These are phyloP conservation scores for Hippophae rhamnoides DNA, from an alignment of 306 rosid species.

Conservation along the genomic window DNA sequence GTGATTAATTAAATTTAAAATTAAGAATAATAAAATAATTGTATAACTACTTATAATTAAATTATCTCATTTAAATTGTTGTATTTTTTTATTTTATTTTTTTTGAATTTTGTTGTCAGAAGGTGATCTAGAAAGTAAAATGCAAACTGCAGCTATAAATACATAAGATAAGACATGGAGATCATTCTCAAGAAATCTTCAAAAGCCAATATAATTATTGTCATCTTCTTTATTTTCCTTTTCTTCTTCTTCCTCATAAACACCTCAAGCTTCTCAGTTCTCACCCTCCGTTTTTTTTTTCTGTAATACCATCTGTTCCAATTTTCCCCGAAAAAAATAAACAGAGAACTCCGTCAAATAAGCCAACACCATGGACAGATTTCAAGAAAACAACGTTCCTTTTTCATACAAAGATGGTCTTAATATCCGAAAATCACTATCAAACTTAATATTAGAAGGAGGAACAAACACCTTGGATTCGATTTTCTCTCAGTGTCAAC, in stretches of 20 bases:
- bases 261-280: not conserved
- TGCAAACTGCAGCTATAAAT: slow-evolving; percentile 48
- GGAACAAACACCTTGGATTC: slow-evolving; percentile 75
- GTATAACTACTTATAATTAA: no score
- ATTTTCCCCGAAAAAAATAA: not conserved
- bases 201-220: not conserved
- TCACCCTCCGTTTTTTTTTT: no score
- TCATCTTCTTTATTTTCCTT: not conserved
- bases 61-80: no score
- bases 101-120: not conserved
- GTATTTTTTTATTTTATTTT: no score
- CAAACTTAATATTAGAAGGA: slow-evolving; percentile 52
- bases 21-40: no score
- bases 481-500: slow-evolving; percentile 50
- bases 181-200: not conserved
- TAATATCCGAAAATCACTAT: slow-evolving; percentile 46
- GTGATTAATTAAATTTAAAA: no score
- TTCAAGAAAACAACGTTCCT: slow-evolving; percentile 21
- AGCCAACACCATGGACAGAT: slow-evolving; percentile 28
- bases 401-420: slow-evolving; percentile 13
- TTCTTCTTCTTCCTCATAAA: not conserved
- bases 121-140: not conserved
- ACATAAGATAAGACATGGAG: slow-evolving; percentile 7
- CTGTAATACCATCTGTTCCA: not conserved
- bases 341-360: not conserved